Percentiles rank a stretch among this genome's conserved stretches.
Evolutionary conservation across 129 eudicot genomes (phyloP).

Genomic region (Helichrysum umbraculigerum): DNA sequence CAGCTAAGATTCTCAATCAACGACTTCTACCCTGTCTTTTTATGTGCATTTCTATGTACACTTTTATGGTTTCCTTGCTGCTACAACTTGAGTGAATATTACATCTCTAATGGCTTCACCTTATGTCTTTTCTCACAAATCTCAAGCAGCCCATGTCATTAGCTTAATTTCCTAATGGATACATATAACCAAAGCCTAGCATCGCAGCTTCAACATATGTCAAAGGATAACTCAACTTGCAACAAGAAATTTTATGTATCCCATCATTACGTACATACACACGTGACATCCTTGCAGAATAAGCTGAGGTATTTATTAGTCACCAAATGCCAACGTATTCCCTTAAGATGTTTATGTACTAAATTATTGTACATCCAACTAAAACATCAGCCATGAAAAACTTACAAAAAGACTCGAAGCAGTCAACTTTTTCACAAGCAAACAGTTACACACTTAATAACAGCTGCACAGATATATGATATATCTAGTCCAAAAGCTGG

Average conservation of each 20-base stretch:
- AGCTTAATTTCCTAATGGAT: not conserved
- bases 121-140: not conserved
- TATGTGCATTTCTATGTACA: not conserved
- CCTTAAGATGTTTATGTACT: not conserved
- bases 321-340: not conserved
- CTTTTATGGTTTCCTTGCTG: not conserved
- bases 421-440: conserved; percentile 5
- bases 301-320: not conserved
- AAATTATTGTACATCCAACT: not conserved
- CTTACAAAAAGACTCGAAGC: not conserved
- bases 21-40: not conserved
- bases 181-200: not conserved
- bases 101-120: not conserved
- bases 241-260: not conserved
- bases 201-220: not conserved
- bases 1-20: not conserved
- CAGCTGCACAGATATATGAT: not conserved
- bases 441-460: not conserved
- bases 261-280: not conserved
- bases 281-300: not conserved
- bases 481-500: not conserved
- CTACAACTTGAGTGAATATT: not conserved
- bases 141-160: conserved; percentile 2
- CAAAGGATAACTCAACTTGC: not conserved
- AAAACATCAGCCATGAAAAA: not conserved